phyloP scores from a whole-genome alignment of 2,329 filamentous ascomycete species.

The Aspergillus sojae region DNA sequence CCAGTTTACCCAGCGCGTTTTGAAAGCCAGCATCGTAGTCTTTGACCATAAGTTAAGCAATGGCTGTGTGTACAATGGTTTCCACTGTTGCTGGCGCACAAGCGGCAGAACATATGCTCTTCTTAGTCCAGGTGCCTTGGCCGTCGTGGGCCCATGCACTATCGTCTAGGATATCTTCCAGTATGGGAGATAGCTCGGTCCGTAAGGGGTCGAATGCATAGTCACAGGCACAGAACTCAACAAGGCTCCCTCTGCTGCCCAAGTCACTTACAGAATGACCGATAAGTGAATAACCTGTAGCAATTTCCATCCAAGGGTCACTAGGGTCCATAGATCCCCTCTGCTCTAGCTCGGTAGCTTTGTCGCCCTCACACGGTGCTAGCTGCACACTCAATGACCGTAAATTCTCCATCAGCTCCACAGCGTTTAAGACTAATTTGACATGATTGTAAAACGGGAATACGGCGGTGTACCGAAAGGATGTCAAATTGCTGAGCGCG shows the following conservation, averaged over 20 bases:
- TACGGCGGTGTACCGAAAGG: slow-evolving; percentile 63
- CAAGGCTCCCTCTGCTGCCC: slow-evolving; percentile 21
- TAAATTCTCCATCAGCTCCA: slow-evolving; percentile 54
- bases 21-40: neutral
- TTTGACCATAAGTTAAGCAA: neutral
- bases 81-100: neutral
- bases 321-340: slow-evolving; percentile 44
- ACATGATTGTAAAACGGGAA: slow-evolving; percentile 69
- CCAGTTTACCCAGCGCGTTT: neutral
- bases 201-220: slow-evolving; percentile 34
- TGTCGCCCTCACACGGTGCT: slow-evolving; percentile 42
- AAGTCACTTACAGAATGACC: slow-evolving; percentile 37
- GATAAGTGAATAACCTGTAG: slow-evolving; percentile 54
- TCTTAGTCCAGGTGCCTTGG: slow-evolving; percentile 32
- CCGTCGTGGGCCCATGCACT: slow-evolving; percentile 35
- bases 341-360: slow-evolving; percentile 42
- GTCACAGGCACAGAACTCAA: slow-evolving; percentile 34
- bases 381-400: slow-evolving; percentile 59
- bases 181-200: slow-evolving; percentile 27
- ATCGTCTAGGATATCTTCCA: slow-evolving; percentile 27
- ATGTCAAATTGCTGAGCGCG: slow-evolving; percentile 47
- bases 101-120: neutral
- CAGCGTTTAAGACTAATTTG: slow-evolving; percentile 46
- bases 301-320: slow-evolving; percentile 58
- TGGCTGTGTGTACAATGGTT: neutral